These are phyloP conservation scores for Endotrypanum monterogeii DNA, from an alignment of 208 protist species.

Conservation along the genomic window DNA sequence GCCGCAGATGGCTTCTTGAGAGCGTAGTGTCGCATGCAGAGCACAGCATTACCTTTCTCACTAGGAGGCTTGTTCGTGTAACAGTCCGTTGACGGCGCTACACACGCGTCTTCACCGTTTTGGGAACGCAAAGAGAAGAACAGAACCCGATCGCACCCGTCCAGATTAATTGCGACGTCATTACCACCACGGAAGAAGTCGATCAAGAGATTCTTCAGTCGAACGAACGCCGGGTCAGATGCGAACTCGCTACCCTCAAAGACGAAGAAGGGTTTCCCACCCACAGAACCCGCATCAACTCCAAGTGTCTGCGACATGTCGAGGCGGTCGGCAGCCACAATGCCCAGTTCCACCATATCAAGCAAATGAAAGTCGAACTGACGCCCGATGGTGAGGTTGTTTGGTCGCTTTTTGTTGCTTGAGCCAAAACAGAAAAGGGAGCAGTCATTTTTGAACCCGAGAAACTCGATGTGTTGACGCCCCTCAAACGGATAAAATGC, in stretches of 20 bases:
- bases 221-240: slow-evolving; percentile 65
- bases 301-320: slow-evolving; percentile 59
- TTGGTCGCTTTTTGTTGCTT: slow-evolving; percentile 89
- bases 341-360: slow-evolving; percentile 91
- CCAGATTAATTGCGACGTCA: slow-evolving; percentile 65
- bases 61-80: slow-evolving; percentile 56
- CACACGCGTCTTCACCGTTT: slow-evolving; percentile 75
- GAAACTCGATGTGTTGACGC: slow-evolving; percentile 84
- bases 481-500: slow-evolving; percentile 87
- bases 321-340: slow-evolving; percentile 73
- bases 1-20: slow-evolving; percentile 69
- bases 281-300: slow-evolving; percentile 62
- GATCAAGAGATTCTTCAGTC: slow-evolving; percentile 82
- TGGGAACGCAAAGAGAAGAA: slow-evolving; percentile 75
- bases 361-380: slow-evolving; percentile 92
- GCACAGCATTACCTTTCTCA: slow-evolving; percentile 55
- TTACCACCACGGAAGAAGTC: slow-evolving; percentile 86
- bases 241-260: slow-evolving; percentile 87
- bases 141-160: slow-evolving; percentile 82
- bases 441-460: slow-evolving; percentile 93
- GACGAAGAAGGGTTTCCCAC: slow-evolving; percentile 85
- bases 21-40: slow-evolving; percentile 88
- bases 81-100: slow-evolving; percentile 73
- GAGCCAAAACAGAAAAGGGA: slow-evolving; percentile 88
- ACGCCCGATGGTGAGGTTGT: slow-evolving; percentile 85